These are phyloP conservation scores for Alternaria conjuncta DNA, from an alignment of 2,329 filamentous ascomycete genomes.

Conservation along the genomic window DNA sequence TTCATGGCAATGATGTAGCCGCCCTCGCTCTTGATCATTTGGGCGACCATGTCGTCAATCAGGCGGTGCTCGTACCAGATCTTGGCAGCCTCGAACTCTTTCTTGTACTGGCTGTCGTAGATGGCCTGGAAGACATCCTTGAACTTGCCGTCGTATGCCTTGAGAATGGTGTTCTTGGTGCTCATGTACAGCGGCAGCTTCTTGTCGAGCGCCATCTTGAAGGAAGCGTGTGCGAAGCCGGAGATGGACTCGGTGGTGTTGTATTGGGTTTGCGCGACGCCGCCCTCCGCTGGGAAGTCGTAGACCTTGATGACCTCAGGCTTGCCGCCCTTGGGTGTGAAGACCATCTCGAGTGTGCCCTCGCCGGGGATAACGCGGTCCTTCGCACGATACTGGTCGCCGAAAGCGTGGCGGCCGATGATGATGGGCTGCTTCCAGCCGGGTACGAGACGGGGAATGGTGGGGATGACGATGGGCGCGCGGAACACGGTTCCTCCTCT, in stretches of 20 bases:
- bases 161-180: slow-evolving; percentile 99
- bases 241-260: slow-evolving; percentile 96
- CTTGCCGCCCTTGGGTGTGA: slow-evolving; percentile 80
- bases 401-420: slow-evolving; percentile 97
- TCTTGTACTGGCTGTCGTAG: slow-evolving; percentile 86
- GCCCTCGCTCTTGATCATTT: slow-evolving; percentile 99
- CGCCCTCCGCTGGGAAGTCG: slow-evolving; percentile 84
- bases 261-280: slow-evolving; percentile 94
- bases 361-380: slow-evolving; percentile 82
- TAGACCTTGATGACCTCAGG: slow-evolving; percentile 88
- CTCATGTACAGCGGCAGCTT: slow-evolving; percentile 96
- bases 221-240: slow-evolving; percentile 94
- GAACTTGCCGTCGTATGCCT: slow-evolving; percentile 98
- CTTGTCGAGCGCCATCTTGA: slow-evolving; percentile 93
- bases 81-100: slow-evolving; percentile 84
- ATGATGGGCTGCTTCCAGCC: slow-evolving; percentile 99
- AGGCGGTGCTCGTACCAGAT: slow-evolving; percentile 99
- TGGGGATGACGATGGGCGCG: slow-evolving; percentile 95
- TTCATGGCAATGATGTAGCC: slow-evolving; percentile 98
- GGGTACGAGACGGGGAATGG: slow-evolving; percentile 89
- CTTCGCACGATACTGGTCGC: slow-evolving; percentile 98
- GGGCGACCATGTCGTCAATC: slow-evolving; percentile 99
- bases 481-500: slow-evolving; percentile 96
- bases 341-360: slow-evolving; percentile 93
- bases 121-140: slow-evolving; percentile 99